Evolutionary conservation across 805 yeast species (phyloP), one percentile per base, ranked within the genome.

Genomic region (Saccharomycopsis fibuligera): DNA sequence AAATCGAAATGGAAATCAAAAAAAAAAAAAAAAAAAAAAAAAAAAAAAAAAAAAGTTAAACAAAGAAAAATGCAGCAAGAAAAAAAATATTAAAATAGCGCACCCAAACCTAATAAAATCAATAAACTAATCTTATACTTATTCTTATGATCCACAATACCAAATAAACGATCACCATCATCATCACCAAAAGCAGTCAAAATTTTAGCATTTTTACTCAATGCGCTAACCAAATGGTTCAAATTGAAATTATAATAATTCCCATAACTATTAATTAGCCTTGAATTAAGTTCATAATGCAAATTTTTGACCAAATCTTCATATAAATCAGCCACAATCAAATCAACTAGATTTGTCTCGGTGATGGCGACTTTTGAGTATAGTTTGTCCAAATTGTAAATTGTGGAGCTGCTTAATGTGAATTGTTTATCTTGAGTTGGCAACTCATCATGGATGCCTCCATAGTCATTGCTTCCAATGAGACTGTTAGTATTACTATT

Each of bases 231-330:
- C 22, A 41, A 29, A 29, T 41, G 45, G 24, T 19, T 41, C 14
- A 41, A 30, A 30, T 31, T 41, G 45, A 41, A 41, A 22, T 41
- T 41, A 16, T 41, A 41, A 31, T 41, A 41, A 22, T 41, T 41
- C 5, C 45, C 45, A 14, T 41, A 41, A 9, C 27, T 37, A 23
- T 10, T 37, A 9, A 21, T 12, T 9, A 52, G 35, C 12, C 35
- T 38, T n/a, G 49, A 29, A 21, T 41, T 47, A 31, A 52, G 29
- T 22, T 52, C 55, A 39, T 52, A 41, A 29, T 47, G 45, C 37
- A 52, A 30, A 24, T 49, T 49, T 25, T 38, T 49, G 4, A 46
- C 39, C 44, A 52, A 23, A 19, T 46, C 54, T 3, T 52, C 55
- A 36, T 52, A 52, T 17, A 52, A 35, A 16, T 49, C 53, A n/a